Conservation (phyloP, 768 basidiomycete species). For the Boletus coccyginus region DNA sequence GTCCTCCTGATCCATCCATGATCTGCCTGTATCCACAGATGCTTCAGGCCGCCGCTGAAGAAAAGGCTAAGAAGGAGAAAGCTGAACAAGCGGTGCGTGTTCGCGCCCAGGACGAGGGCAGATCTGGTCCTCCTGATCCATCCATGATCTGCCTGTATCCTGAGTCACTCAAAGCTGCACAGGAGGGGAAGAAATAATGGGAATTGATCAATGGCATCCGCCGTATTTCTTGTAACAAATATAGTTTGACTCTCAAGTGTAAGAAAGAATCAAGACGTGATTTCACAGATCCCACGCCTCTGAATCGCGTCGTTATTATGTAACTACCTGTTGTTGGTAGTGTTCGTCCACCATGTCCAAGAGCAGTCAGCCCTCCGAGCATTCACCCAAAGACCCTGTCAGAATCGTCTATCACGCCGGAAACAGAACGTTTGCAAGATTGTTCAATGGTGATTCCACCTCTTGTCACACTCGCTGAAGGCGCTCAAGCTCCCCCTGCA, state of each 20-base stretch:
- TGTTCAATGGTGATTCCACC: constrained; percentile 38
- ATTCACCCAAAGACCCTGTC: not conserved
- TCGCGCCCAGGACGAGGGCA: not conserved
- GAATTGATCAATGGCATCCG: not conserved
- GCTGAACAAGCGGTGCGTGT: not conserved
- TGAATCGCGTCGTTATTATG: not conserved
- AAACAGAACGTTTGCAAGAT: constrained; percentile 37
- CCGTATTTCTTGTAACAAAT: no score
- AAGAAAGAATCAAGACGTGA: no score
- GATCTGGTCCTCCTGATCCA: not conserved
- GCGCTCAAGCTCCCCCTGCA: constrained; percentile 4
- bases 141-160: not conserved
- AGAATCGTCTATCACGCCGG: constrained; percentile 39
- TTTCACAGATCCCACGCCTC: not conserved
- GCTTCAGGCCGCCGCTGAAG: not conserved
- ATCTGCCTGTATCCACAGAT: not conserved
- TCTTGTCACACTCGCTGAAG: not conserved
- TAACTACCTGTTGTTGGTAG: not conserved
- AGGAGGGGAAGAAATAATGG: not conserved
- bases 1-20: not conserved
- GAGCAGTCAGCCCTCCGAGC: not conserved
- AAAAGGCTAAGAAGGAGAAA: not conserved
- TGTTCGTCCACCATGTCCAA: constrained; percentile 9
- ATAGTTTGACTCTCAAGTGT: no score
- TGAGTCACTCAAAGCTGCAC: not conserved